Evolutionary conservation across 257 asterid genomes (phyloP), one percentile per base, ranked within the genome.

Genomic region (Haberlea rhodopensis): DNA sequence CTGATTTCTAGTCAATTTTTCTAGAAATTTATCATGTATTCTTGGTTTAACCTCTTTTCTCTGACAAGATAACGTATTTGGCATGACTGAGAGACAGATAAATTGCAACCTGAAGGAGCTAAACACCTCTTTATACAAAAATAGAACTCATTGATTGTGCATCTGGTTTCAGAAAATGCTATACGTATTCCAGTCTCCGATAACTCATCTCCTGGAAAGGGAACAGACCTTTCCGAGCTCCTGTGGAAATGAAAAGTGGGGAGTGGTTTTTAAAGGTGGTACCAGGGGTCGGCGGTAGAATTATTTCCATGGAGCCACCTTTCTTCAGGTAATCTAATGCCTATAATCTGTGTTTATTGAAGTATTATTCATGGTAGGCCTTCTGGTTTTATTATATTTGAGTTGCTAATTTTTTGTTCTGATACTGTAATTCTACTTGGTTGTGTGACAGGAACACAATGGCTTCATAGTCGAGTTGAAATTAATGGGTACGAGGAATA

Each of bases 261-360:
- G 95, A 81, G 51, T 92, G 97, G 99, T 75, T 69, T 73, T 89
- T 89, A 61, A 85, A 87, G 81, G 81, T 89, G 52, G 97, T 92
- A 28, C 97, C 99, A 9, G 84, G 97, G 97, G 78, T 87, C 78
- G 99, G 97, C 28, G 99, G 97, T 78, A 88, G 99, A 84, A 78
- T 89, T 64, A 82, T 92, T 82, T 82, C 95, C 22, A 89, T 92
- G 99, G 83, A 84, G 73, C 97, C n/a, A 92, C 80, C 72, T 86
- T 67, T 96, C 97, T 62, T 82, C 97, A 62, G 88, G 99, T 85
- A 88, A 7, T 8, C 13, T 37, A 37, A 66, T 63, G 51, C 72
- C 53, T 34, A 49, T 49, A 10, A 51, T 3, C 13, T 59, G 40
- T 37, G n/a, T n/a, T n/a, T 37, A 16, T 37, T 37, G 3, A 37